A percentile compares a stretch with the other conserved stretches of the same genome.
These are phyloP conservation scores for Lasiosphaeris hirsuta DNA, from an alignment of 495 filamentous ascomycete species.

Conservation along the genomic window DNA sequence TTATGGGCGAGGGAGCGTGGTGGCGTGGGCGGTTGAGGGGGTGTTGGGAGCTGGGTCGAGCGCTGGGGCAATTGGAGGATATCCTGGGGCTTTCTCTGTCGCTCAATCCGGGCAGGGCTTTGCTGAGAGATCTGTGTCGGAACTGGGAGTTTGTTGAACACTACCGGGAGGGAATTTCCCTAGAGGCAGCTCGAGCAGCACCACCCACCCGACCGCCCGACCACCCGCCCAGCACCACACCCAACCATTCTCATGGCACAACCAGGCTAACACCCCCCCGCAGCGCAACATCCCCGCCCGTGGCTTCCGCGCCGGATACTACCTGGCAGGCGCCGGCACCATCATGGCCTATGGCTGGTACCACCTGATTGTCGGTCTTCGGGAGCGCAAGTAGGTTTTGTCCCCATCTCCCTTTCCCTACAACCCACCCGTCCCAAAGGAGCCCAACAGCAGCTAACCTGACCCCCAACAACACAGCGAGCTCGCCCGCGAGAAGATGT, in stretches of 20 bases:
- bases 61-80: too few species aligned
- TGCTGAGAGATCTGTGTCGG: too few species aligned
- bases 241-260: background rate
- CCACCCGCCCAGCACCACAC: background rate
- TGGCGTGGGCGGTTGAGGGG: background rate
- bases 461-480: constrained; percentile 50
- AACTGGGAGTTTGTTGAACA: too few species aligned
- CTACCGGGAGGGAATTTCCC: too few species aligned
- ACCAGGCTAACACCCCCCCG: constrained; percentile 13
- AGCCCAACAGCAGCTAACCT: background rate
- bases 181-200: too few species aligned
- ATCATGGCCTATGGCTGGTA: constrained; percentile 90
- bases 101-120: too few species aligned
- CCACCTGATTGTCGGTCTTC: constrained; percentile 69
- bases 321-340: constrained; percentile 68
- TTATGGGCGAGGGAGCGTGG: background rate
- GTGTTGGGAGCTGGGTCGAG: too few species aligned
- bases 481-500: constrained; percentile 94
- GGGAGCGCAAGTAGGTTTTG: constrained; percentile 76
- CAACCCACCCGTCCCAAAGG: background rate
- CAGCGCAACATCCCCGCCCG: constrained; percentile 90
- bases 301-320: constrained; percentile 77
- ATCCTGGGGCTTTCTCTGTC: too few species aligned
- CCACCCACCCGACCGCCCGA: too few species aligned
- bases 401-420: background rate